Conservation (phyloP, 495 filamentous ascomycete genomes). For the Pyronema domesticum region DNA sequence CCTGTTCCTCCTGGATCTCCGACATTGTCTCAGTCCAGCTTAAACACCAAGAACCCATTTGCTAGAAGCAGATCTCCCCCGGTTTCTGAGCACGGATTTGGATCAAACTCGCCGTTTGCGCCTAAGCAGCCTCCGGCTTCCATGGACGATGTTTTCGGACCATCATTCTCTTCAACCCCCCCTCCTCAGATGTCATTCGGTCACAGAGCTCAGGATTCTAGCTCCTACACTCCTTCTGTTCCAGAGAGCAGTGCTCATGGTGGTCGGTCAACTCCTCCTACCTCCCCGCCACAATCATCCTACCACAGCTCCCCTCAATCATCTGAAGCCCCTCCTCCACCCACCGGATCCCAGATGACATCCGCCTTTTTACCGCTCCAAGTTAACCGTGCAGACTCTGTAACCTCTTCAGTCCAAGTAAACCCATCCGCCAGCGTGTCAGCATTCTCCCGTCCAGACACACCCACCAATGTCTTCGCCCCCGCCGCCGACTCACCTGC, state of each 20-base stretch:
- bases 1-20: conserved; percentile 26
- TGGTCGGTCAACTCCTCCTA: conserved; percentile 38
- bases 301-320: conserved; percentile 37
- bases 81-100: conserved; percentile 45
- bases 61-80: conserved; percentile 26
- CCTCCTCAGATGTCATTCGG: conserved; percentile 23
- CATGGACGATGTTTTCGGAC: conserved; percentile 84
- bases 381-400: conserved; percentile 41
- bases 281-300: conserved; percentile 38
- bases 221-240: conserved; percentile 32
- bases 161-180: conserved; percentile 34
- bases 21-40: conserved; percentile 15
- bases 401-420: conserved; percentile 60
- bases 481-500: conserved; percentile 12
- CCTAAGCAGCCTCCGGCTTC: conserved; percentile 33
- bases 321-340: conserved; percentile 29
- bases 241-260: conserved; percentile 23
- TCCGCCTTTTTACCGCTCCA: conserved; percentile 53
- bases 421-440: conserved; percentile 58
- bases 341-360: conserved; percentile 42
- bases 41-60: conserved; percentile 19
- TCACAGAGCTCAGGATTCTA: conserved; percentile 32
- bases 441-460: conserved; percentile 36
- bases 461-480: conserved; percentile 32
- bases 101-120: conserved; percentile 43